Conservation (phyloP, 2,329 filamentous ascomycete species). For the Xylaria polymorpha region DNA sequence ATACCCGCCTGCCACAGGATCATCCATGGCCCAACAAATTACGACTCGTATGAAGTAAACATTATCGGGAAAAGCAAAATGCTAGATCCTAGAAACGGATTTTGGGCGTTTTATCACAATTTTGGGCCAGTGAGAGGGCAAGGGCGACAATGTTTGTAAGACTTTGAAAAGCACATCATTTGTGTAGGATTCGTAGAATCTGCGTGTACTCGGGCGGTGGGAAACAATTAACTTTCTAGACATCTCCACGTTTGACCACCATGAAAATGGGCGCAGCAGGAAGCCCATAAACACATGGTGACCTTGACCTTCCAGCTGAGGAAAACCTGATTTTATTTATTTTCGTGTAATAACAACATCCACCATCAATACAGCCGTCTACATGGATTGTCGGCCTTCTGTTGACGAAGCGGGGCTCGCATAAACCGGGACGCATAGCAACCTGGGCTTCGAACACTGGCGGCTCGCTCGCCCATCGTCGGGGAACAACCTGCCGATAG, state of each 20-base stretch:
- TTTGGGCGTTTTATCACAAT: background rate
- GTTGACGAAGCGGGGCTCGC: slow-evolving; percentile 39
- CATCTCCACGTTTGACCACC: slow-evolving; percentile 45
- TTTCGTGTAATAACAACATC: slow-evolving; percentile 52
- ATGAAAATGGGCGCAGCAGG: slow-evolving; percentile 36
- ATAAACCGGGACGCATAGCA: slow-evolving; percentile 36
- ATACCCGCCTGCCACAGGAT: background rate
- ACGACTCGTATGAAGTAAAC: background rate
- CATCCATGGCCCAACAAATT: too few species aligned
- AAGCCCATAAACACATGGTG: slow-evolving; percentile 39
- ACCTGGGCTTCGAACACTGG: slow-evolving; percentile 26
- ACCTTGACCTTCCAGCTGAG: slow-evolving; percentile 50
- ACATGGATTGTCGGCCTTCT: slow-evolving; percentile 43
- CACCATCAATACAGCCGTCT: slow-evolving; percentile 46
- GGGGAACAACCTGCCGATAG: slow-evolving; percentile 38
- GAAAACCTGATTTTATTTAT: slow-evolving; percentile 54
- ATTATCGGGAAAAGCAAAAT: background rate
- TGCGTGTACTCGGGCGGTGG: slow-evolving; percentile 41
- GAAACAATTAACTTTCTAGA: slow-evolving; percentile 53
- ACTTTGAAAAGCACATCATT: slow-evolving; percentile 37
- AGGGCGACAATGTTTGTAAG: slow-evolving; percentile 14
- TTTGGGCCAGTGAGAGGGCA: background rate
- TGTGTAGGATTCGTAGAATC: slow-evolving; percentile 47
- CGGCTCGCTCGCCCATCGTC: slow-evolving; percentile 43
- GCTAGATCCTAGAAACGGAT: background rate